A percentile compares a stretch with the other conserved stretches of the same genome.
These are phyloP conservation scores for Pythium insidiosum DNA, from an alignment of 352 stramenopile species.

Conservation along the genomic window DNA sequence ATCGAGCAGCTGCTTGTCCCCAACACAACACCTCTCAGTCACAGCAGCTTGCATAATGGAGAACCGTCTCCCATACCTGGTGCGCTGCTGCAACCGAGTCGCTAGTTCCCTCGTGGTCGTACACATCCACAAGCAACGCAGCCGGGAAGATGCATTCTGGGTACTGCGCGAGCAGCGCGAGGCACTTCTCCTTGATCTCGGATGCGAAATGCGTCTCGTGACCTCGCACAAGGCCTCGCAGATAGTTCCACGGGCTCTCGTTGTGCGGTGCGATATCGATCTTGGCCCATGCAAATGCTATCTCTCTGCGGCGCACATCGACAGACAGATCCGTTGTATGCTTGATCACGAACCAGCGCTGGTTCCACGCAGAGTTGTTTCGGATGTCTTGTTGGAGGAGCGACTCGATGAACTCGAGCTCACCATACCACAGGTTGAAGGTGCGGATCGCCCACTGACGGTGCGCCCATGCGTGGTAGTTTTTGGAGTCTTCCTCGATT, in stretches of 20 bases:
- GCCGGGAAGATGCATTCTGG: constrained; percentile 66
- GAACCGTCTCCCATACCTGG: constrained; percentile 14
- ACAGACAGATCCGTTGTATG: constrained; percentile 30
- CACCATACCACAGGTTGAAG: constrained; percentile 86
- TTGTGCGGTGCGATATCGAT: constrained; percentile 77
- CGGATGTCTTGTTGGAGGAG: constrained; percentile 90
- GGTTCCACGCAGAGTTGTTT: constrained; percentile 95
- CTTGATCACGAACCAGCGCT: constrained; percentile 81
- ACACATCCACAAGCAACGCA: constrained; percentile 66
- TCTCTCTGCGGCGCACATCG: constrained; percentile 45
- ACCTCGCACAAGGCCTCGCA: constrained; percentile 59
- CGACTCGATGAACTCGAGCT: constrained; percentile 88
- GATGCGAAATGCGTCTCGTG: constrained; percentile 34
- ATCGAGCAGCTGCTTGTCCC: constrained; percentile 55
- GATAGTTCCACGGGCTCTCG: constrained; percentile 90
- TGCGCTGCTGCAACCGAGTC: constrained; percentile 28
- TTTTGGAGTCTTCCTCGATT: constrained; percentile 96
- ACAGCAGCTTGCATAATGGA: too few relatives aligned
- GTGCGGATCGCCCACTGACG: constrained; percentile 92
- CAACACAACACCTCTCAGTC: too few relatives aligned
- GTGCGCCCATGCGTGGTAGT: constrained; percentile 98
- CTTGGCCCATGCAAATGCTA: constrained; percentile 65
- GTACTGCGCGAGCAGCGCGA: constrained; percentile 24
- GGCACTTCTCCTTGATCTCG: constrained; percentile 32
- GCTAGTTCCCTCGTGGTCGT: constrained; percentile 35